These are phyloP conservation scores for Entoloma clypeatum DNA, from an alignment of 1,284 basidiomycete genomes.

Conservation along the genomic window DNA sequence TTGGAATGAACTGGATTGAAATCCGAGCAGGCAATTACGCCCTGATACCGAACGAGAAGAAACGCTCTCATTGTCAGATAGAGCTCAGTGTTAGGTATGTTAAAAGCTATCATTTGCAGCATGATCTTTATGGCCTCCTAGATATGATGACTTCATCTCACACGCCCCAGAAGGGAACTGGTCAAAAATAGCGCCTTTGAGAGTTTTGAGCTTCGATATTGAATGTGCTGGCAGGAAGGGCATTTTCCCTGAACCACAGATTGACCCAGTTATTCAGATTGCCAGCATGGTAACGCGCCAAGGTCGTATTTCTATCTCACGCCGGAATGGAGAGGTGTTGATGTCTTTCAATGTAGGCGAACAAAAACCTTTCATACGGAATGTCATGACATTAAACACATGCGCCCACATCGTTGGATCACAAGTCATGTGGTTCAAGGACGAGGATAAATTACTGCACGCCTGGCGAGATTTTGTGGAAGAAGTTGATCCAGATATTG, in stretches of 20 bases:
- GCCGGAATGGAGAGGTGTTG: neutral
- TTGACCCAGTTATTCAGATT: constrained; percentile 94
- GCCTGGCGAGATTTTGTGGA: constrained; percentile 85
- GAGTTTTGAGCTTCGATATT: constrained; percentile 94
- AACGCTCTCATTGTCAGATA: constrained; percentile 81
- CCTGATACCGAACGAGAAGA: constrained; percentile 51
- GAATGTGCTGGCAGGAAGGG: constrained; percentile 96
- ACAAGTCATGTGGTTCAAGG: constrained; percentile 82
- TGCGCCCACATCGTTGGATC: constrained; percentile 94
- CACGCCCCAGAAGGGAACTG: constrained; percentile 88
- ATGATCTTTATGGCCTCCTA: constrained; percentile 28
- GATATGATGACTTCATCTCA: constrained; percentile 81
- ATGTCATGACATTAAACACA: constrained; percentile 92
- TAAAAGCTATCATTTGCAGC: neutral
- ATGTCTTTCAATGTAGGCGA: constrained; percentile 66
- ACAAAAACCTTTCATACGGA: constrained; percentile 86
- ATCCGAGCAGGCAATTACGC: constrained; percentile 78
- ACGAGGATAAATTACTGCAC: constrained; percentile 70
- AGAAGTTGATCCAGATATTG: constrained; percentile 86
- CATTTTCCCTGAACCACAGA: constrained; percentile 86
- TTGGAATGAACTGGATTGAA: constrained; percentile 98
- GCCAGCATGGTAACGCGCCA: constrained; percentile 97
- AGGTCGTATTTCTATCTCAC: no score
- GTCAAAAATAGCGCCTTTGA: constrained; percentile 85
- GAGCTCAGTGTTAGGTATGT: constrained; percentile 79